Evolutionary conservation across 257 asterid species (phyloP).

Genomic region (Lantana camara): DNA sequence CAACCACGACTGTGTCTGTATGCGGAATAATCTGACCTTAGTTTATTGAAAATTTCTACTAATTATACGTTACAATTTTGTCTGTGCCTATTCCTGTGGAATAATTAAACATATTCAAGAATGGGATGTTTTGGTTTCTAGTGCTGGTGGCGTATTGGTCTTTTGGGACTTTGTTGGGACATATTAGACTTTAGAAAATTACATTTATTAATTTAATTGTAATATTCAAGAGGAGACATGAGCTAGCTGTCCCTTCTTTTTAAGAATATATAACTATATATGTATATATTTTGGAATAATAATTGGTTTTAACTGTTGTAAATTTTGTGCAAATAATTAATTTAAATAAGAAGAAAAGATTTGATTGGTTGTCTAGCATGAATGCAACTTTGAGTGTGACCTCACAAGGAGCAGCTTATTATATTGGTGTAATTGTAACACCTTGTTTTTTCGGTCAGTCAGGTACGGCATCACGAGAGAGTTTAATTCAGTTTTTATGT

Average conservation of each 20-base stretch:
- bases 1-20: constrained; percentile 88
- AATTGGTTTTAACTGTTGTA: constrained; percentile 29
- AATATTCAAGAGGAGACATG: constrained; percentile 31
- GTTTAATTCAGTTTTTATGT: too few species aligned
- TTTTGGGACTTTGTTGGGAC: constrained; percentile 50
- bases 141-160: constrained; percentile 35
- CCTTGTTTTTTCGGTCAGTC: too few species aligned
- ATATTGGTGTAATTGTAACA: constrained; percentile 23
- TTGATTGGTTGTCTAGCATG: constrained; percentile 65
- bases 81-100: constrained; percentile 7
- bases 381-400: constrained; percentile 58
- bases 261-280: background rate
- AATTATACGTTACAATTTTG: background rate
- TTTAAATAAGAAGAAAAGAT: constrained; percentile 23
- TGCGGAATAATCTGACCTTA: constrained; percentile 58
- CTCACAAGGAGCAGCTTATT: constrained; percentile 29
- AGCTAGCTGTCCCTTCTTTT: constrained; percentile 51
- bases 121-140: constrained; percentile 38
- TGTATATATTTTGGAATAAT: background rate
- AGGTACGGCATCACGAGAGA: too few species aligned
- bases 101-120: constrained; percentile 19
- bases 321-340: constrained; percentile 16
- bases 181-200: constrained; percentile 24
- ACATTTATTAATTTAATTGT: background rate
- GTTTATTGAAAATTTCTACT: background rate